phyloP scores from a whole-genome alignment of 192 early-diverging fungal genomes.

The Podila epigama region DNA sequence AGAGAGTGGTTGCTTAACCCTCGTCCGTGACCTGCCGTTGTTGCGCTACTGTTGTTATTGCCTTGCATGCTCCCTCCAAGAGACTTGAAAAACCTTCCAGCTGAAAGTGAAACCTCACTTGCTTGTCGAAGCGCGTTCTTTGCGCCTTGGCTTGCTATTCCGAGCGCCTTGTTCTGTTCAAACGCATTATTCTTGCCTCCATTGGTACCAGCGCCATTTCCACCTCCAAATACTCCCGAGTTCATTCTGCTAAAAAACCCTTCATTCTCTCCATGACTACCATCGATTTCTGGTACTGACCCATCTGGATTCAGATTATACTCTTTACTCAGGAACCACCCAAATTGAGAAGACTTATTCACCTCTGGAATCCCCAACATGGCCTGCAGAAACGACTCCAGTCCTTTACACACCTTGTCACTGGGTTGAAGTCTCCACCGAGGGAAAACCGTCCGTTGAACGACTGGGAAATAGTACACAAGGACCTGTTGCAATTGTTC shows the following conservation, averaged over 20 bases:
- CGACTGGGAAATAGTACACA: constrained; percentile 30
- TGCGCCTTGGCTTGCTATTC: constrained; percentile 26
- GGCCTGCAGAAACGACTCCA: constrained; percentile 23
- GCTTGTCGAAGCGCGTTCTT: constrained; percentile 35
- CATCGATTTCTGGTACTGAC: not conserved
- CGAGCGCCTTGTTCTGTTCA: constrained; percentile 12
- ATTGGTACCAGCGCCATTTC: no score
- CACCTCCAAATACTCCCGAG: not conserved
- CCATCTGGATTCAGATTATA: constrained; percentile 20
- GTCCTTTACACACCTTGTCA: constrained; percentile 39
- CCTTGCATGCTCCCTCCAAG: constrained; percentile 14
- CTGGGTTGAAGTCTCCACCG: constrained; percentile 45
- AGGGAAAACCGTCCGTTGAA: constrained; percentile 31
- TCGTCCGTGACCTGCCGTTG: constrained; percentile 4
- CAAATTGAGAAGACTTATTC: constrained; percentile 4
- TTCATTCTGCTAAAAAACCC: not conserved
- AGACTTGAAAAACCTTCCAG: constrained; percentile 46
- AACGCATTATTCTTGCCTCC: constrained; percentile 3
- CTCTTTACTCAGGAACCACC: constrained; percentile 43
- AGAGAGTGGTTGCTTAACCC: not conserved
- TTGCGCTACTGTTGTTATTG: not conserved
- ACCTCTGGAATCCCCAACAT: constrained; percentile 40
- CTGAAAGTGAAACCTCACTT: constrained; percentile 36
- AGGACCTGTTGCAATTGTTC: constrained; percentile 32
- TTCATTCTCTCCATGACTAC: not conserved